Conservation (phyloP, 345 rosid genomes). For the Balakata baccata region DNA sequence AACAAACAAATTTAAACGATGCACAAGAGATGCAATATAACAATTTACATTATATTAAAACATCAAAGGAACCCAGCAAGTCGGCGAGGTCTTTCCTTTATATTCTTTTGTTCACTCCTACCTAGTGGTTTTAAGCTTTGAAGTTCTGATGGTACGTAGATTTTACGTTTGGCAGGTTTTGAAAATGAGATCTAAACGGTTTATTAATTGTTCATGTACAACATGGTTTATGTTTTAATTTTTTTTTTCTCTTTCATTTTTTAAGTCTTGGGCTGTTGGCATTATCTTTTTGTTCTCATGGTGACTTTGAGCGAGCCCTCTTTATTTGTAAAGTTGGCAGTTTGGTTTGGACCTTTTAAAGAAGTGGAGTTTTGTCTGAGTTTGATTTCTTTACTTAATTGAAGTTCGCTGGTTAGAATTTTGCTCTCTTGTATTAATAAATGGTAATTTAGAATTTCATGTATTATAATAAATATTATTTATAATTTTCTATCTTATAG, state of each 20-base stretch:
- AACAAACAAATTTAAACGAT: constrained; percentile 28
- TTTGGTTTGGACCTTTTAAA: background rate
- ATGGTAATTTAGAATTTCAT: too few relatives aligned
- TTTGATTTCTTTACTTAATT: too few relatives aligned
- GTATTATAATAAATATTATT: too few relatives aligned
- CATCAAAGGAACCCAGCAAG: background rate
- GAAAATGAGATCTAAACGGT: background rate
- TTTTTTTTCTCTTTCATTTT: background rate
- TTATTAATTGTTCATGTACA: background rate
- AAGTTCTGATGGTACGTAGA: constrained; percentile 3
- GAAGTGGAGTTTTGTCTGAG: background rate
- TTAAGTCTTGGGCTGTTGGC: background rate
- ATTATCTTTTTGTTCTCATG: background rate
- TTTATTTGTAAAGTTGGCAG: background rate
- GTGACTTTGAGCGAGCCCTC: background rate
- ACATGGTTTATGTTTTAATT: background rate
- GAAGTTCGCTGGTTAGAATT: too few relatives aligned
- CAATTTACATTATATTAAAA: background rate
- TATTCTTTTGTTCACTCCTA: too few relatives aligned
- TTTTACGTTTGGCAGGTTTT: background rate
- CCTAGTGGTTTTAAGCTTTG: background rate
- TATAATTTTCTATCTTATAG: too few relatives aligned
- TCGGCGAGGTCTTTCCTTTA: background rate
- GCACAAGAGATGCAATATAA: background rate
- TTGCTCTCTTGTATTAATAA: too few relatives aligned